Evolutionary conservation across 495 filamentous ascomycete genomes (phyloP).

Genomic region (Hypoxylon subgilvum): DNA sequence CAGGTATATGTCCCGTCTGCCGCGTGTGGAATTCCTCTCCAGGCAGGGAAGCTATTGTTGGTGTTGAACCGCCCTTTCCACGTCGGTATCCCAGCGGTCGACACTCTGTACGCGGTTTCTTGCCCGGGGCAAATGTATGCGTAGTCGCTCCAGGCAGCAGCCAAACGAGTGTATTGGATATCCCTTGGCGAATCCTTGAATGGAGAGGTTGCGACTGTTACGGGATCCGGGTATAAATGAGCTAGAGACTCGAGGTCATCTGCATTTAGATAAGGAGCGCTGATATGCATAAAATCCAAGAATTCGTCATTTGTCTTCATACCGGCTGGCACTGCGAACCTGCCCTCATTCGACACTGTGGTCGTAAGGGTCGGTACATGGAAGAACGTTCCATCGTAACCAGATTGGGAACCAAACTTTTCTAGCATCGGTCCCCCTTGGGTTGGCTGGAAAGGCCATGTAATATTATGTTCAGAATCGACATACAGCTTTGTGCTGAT

Average conservation of each 20-base stretch:
- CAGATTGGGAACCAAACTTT: conserved; percentile 55
- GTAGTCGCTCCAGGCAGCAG: conserved; percentile 69
- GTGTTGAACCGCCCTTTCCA: conserved; percentile 50
- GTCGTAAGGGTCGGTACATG: conserved; percentile 67
- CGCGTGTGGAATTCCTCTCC: conserved; percentile 56
- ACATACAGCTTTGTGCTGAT: conserved; percentile 63
- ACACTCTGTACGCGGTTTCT: conserved; percentile 62
- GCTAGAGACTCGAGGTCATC: conserved; percentile 59
- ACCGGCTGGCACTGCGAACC: conserved; percentile 58
- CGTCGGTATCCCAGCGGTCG: conserved; percentile 40
- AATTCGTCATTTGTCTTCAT: conserved; percentile 57
- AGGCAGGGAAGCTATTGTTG: conserved; percentile 56
- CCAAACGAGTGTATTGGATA: conserved; percentile 60
- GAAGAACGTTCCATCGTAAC: conserved; percentile 57
- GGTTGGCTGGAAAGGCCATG: conserved; percentile 71
- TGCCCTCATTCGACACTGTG: conserved; percentile 67
- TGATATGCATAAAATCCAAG: conserved; percentile 58
- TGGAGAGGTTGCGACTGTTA: conserved; percentile 28
- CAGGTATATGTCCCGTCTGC: conserved; percentile 50
- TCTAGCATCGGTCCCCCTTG: conserved; percentile 60
- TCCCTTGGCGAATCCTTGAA: conserved; percentile 47
- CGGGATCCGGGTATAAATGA: conserved; percentile 63
- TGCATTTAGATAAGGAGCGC: conserved; percentile 56
- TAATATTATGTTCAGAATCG: conserved; percentile 56
- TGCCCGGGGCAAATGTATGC: conserved; percentile 68